Percentiles rank a stretch among this genome's conserved stretches.
These are phyloP conservation scores for Kurtzmaniella cleridarum DNA, from an alignment of 805 yeast genomes.

Conservation along the genomic window DNA sequence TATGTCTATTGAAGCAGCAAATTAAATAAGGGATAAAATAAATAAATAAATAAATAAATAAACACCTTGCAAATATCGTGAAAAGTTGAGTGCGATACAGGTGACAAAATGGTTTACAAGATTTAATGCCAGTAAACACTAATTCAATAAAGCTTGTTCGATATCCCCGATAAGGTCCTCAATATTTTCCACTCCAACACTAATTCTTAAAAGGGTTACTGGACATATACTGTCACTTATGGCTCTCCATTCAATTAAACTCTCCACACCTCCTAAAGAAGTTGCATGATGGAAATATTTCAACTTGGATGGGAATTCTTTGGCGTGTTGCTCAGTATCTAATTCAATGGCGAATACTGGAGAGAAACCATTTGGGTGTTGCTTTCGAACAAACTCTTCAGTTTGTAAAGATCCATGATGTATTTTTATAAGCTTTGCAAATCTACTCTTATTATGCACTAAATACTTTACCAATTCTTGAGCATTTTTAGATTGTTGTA, in stretches of 20 bases:
- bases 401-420: conserved; percentile 74
- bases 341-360: conserved; percentile 75
- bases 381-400: conserved; percentile 61
- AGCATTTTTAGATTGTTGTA: conserved; percentile 61
- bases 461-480: conserved; percentile 56
- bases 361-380: conserved; percentile 55
- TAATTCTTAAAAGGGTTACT: conserved; percentile 60
- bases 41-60: not conserved
- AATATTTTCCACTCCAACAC: conserved; percentile 74
- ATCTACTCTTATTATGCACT: conserved; percentile 41
- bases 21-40: not conserved
- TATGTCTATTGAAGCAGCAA: conserved; percentile 1
- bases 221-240: conserved; percentile 51
- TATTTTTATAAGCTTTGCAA: conserved; percentile 45
- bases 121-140: too few relatives aligned
- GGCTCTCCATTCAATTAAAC: conserved; percentile 87
- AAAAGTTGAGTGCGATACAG: conserved; percentile 10
- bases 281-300: conserved; percentile 85
- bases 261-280: conserved; percentile 88
- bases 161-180: conserved; percentile 76
- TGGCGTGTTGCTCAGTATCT: conserved; percentile 48
- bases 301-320: conserved; percentile 55
- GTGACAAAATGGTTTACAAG: conserved; percentile 1
- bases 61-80: conserved; percentile 25
- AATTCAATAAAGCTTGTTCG: conserved; percentile 43